These are phyloP conservation scores for Neonectria coccinea DNA, from an alignment of 2,329 filamentous ascomycete species.

Conservation along the genomic window DNA sequence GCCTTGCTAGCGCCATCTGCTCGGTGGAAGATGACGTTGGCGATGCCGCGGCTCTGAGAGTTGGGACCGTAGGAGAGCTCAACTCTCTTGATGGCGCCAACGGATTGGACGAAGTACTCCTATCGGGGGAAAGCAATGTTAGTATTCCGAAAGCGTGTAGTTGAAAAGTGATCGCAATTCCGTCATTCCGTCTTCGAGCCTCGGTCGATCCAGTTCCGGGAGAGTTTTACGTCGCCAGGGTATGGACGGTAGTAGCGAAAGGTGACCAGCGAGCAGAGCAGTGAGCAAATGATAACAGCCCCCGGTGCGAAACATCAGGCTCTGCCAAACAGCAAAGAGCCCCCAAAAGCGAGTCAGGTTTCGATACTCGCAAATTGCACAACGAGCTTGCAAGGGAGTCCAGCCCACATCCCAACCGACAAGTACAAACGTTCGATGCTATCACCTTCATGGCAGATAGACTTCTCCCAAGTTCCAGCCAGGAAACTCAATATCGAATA, in stretches of 20 bases:
- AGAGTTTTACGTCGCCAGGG: slow-evolving; percentile 40
- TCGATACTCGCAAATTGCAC: slow-evolving; percentile 22
- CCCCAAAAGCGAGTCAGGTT: slow-evolving; percentile 29
- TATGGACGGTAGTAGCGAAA: slow-evolving; percentile 33
- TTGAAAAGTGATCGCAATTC: slow-evolving; percentile 38
- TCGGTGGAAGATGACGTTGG: slow-evolving; percentile 87
- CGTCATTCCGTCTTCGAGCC: slow-evolving; percentile 48
- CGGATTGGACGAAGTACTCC: slow-evolving; percentile 94
- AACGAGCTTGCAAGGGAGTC: slow-evolving; percentile 25
- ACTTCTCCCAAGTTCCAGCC: slow-evolving; percentile 10
- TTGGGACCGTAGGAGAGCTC: slow-evolving; percentile 93
- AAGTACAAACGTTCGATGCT: slow-evolving; percentile 7
- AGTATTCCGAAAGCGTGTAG: slow-evolving; percentile 64
- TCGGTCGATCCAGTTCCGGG: slow-evolving; percentile 49
- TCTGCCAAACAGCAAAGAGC: slow-evolving; percentile 18
- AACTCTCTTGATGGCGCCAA: slow-evolving; percentile 91
- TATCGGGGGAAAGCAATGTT: slow-evolving; percentile 75
- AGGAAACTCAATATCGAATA: slow-evolving; percentile 13
- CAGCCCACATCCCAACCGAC: slow-evolving; percentile 17
- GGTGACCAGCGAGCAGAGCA: slow-evolving; percentile 48
- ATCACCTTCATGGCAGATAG: slow-evolving; percentile 11
- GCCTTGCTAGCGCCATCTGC: slow-evolving; percentile 86
- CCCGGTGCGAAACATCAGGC: slow-evolving; percentile 13
- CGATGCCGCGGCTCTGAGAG: slow-evolving; percentile 90
- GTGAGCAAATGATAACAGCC: slow-evolving; percentile 40